Base-by-base conservation (phyloP, 2,329 filamentous ascomycete genomes). In the Pyrenochaeta sp. region DNA sequence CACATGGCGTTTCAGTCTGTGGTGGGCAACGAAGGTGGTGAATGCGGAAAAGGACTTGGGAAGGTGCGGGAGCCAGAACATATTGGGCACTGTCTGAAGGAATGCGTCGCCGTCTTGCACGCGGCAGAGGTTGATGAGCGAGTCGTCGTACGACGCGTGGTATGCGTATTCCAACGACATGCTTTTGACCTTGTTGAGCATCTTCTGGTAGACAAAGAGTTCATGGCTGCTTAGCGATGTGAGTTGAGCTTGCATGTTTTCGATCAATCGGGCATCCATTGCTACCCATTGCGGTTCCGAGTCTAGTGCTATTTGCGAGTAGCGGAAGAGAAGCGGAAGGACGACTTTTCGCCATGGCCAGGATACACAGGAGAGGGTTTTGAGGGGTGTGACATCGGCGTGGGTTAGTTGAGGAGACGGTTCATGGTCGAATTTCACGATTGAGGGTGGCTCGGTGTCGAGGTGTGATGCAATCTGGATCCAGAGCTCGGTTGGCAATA, bases 1-100 rank as follows among this genome's bases (percentile, higher is more conserved):
- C 18, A 85, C 71, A 40, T 76, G 61, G 19, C 57, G 50, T 22
- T 63, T 64, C 11, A 71, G 42, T 1, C 53, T 44, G 11, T 68
- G 51, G 5, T 49, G 40, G 8, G 23, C 14, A 1, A 67, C 35
- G 15, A 71, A 63, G 1, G 17, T 37, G 2, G 26, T 31, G 28
- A 70, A 65, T 0, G 40, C 29, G 7, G 39, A 13, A 31, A 68
- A 71, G 2, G 14, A 35, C 6, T 26, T 54, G 8, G 55, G 56
- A 7, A 71, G 58, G 36, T 69, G 65, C 15, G 66, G 67, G 35
- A 69, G 51, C 64, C 66, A 69, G 1, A 63, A 41, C 4, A 55
- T 58, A 14, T 55, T 37, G 2, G 56, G 57, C 1, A 60, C 50
- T 2, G 53, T 51, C 20, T 62, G 60, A 13, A 69, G 29, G 18